Percentiles rank a stretch among this genome's conserved stretches.
Evolutionary conservation across 2,329 filamentous ascomycete genomes (phyloP).

Genomic region (Sordariomycetes sp.): DNA sequence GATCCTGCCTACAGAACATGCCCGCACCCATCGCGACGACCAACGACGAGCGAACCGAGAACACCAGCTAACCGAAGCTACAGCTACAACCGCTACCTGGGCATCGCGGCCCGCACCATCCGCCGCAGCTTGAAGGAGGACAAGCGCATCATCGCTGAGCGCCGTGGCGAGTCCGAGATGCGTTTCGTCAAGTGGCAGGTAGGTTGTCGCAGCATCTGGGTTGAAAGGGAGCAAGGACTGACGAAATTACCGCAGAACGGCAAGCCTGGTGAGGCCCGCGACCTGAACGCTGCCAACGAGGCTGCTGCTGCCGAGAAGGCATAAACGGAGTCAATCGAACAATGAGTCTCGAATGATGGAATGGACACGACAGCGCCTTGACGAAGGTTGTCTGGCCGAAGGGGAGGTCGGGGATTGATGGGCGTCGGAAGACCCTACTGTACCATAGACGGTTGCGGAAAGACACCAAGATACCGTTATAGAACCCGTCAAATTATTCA

Average conservation of each 20-base stretch:
- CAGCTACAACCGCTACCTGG: slow-evolving; percentile 99
- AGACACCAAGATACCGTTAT: slow-evolving; percentile 3
- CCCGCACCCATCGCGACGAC: too few species aligned
- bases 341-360: background rate
- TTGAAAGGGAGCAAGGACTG: slow-evolving; percentile 3
- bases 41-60: slow-evolving; percentile 4
- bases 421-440: too few species aligned
- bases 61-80: slow-evolving; percentile 1
- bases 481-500: background rate
- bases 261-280: slow-evolving; percentile 84
- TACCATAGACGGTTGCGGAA: slow-evolving; percentile 4
- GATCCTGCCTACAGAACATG: slow-evolving; percentile 7
- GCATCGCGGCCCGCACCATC: slow-evolving; percentile 87
- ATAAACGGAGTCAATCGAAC: slow-evolving; percentile 13
- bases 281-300: slow-evolving; percentile 51
- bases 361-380: slow-evolving; percentile 6
- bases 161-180: slow-evolving; percentile 81
- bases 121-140: slow-evolving; percentile 97
- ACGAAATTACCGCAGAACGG: slow-evolving; percentile 70
- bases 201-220: slow-evolving; percentile 12
- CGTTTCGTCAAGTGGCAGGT: slow-evolving; percentile 95
- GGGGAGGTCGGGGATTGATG: too few species aligned
- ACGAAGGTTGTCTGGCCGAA: background rate
- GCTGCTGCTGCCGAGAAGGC: slow-evolving; percentile 26
- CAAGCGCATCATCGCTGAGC: slow-evolving; percentile 77